Base-by-base conservation (phyloP, 2,329 filamentous ascomycete genomes). In the Penicillium frequentans region DNA sequence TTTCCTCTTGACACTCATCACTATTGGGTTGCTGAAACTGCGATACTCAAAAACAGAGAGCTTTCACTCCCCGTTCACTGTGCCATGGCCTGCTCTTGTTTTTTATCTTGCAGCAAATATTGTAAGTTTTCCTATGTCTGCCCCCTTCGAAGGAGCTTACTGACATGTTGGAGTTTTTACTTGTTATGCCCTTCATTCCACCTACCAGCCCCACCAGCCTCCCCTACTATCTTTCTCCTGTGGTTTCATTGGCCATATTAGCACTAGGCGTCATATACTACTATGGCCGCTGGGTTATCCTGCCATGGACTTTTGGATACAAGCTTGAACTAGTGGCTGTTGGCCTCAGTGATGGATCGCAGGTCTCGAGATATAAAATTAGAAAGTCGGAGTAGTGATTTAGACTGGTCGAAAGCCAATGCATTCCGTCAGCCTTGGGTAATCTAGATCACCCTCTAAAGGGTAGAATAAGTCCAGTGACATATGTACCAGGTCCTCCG, bases 151-250 rank as follows among this genome's bases (percentile, higher is more conserved):
- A 33, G 0, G 2, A 5, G 21, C 23, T 27, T 23, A 43, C 47
- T 58, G n/a, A 60, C 33, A 43, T 26, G 24, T 23, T 23, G 27
- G 27, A 64, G 60, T 64, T 64, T 31, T 56, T 64, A 8, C 47
- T 66, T 5, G 29, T 65, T 3, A 64, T 64, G 64, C 62, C 64
- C 4, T 64, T 66, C 23, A 52, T 66, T 3, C 63, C 63, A 7
- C 62, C 63, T 53, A 52, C 54, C 3, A 59, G 58, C 26, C 54
- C 49, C 5, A 61, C 23, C 11, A 62, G 57, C 46, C 47, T 64
- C 3, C 62, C 64, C 3, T 66, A 64, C 31, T 64, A 55, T 44
- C 49, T 66, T 5, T 62, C 56, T 14, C 60, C 64, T 2, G 57
- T 64, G 3, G 64, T 64, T 5, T 55, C 62, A 19, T 33, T 64